Base-by-base conservation (phyloP, 495 filamentous ascomycete genomes). In the Aspergillus cristatus region DNA sequence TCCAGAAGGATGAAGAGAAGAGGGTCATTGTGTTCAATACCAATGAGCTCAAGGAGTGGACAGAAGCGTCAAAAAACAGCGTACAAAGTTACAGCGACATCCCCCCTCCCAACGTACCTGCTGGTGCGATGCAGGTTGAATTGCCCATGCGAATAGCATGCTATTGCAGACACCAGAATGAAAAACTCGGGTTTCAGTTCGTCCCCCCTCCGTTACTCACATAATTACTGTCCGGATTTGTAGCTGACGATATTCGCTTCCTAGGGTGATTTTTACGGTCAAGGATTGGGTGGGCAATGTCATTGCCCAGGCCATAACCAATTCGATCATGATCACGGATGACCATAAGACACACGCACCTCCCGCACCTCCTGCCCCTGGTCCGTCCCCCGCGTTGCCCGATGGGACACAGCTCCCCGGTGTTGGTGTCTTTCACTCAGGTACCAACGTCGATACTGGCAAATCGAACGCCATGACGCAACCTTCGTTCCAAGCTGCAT, bases 81-180 rank as follows among this genome's bases (percentile, higher is more conserved):
- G 40, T 51, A 20, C 40, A 52, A 3, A 42, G 45, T 13, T 53
- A 57, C 35, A 43, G 43, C 14, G 62, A 65, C 14, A 45, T 26
- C 5, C 41, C 47, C 7, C 15, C 53, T 20, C 58, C 63, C 18
- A 52, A 57, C 1, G 54, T 75, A 3, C 78, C 79, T 8, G 62
- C 69, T 6, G 78, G 74, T 24, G 72, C 78, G 14, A 78, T 80
- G 63, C 79, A 84, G 50, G 77, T 93, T 14, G 76, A 87, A 46
- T 72, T 81, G 6, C 86, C 86, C 5, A 94, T 97, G 87, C 76
- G 90, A n/a, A 94, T 97, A 48, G 85, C 88, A 3, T 97, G 90
- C 58, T 97, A 97, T 60, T 95, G 90, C 58, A 78, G 90, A 3
- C 90, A 97, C 54, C 90, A 96, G 41, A 72, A 76, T 26, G 90